These are phyloP conservation scores for Volvariella volvacea DNA, from an alignment of 1,284 basidiomycete genomes.

Conservation along the genomic window DNA sequence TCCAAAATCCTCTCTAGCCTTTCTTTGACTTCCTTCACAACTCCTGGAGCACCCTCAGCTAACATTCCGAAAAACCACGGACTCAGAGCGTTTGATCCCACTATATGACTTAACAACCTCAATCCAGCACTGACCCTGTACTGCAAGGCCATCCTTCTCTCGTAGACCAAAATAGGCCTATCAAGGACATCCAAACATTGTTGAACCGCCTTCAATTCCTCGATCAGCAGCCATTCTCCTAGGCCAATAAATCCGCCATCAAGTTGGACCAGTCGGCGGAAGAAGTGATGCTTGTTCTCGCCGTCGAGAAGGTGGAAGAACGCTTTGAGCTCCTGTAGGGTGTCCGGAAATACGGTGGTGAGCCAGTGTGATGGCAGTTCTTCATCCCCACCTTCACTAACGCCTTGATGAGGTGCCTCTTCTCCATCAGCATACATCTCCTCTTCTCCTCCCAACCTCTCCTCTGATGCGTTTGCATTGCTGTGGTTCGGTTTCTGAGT, in stretches of 20 bases:
- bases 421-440: conserved; percentile 11
- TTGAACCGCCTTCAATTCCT: conserved; percentile 47
- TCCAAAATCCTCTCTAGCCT: too few relatives aligned
- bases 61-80: too few relatives aligned
- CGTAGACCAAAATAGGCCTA: conserved; percentile 12
- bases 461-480: not conserved
- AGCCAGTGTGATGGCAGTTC: conserved; percentile 38
- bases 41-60: too few relatives aligned
- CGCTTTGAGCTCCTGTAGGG: conserved; percentile 43
- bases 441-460: too few relatives aligned
- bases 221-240: conserved; percentile 63
- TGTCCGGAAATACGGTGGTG: conserved; percentile 45
- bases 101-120: too few relatives aligned
- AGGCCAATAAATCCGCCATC: conserved; percentile 53
- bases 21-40: too few relatives aligned
- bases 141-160: too few relatives aligned
- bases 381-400: conserved; percentile 10
- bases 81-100: too few relatives aligned
- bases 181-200: conserved; percentile 30
- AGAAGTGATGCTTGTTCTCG: conserved; percentile 44
- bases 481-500: too few relatives aligned
- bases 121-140: too few relatives aligned
- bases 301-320: conserved; percentile 55
- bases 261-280: conserved; percentile 48
- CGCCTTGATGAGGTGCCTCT: conserved; percentile 10